phyloP scores from a whole-genome alignment of 495 filamentous ascomycete species.

The Penicillium taxi region DNA sequence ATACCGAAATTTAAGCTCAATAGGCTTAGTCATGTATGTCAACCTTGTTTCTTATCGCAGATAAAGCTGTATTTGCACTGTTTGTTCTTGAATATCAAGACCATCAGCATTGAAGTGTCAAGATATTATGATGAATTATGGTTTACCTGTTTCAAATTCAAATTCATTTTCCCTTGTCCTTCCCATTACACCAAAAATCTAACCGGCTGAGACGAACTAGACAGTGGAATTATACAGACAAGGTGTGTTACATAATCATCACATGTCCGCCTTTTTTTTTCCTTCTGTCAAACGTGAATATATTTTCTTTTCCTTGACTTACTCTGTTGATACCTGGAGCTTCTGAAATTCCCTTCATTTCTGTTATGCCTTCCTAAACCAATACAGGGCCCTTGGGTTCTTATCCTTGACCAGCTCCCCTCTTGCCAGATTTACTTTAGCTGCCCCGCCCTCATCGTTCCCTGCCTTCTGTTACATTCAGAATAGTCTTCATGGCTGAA shows the following conservation, averaged over 20 bases:
- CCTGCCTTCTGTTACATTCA: slow-evolving; percentile 2
- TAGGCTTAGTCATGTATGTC: too few species aligned
- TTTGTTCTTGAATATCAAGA: too few species aligned
- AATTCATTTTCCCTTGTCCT: too few species aligned
- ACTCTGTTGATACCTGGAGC: neutral
- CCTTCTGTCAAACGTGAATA: neutral
- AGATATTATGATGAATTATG: too few species aligned
- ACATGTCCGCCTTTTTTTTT: neutral
- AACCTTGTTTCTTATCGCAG: too few species aligned
- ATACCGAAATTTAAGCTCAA: too few species aligned
- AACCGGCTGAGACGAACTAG: too few species aligned
- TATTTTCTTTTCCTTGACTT: neutral
- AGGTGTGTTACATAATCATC: slow-evolving; percentile 3
- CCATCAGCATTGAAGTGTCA: too few species aligned
- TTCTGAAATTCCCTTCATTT: neutral
- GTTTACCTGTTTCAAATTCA: too few species aligned
- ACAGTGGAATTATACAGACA: too few species aligned
- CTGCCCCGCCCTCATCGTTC: neutral
- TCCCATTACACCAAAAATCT: too few species aligned
- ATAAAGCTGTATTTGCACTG: too few species aligned
- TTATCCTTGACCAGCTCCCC: slow-evolving; percentile 5
- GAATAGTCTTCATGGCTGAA: slow-evolving; percentile 39
- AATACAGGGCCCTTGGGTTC: neutral
- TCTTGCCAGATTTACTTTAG: neutral
- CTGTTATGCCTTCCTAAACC: neutral